phyloP scores from a whole-genome alignment of 495 filamentous ascomycete species.

The Penicillium waksmanii region DNA sequence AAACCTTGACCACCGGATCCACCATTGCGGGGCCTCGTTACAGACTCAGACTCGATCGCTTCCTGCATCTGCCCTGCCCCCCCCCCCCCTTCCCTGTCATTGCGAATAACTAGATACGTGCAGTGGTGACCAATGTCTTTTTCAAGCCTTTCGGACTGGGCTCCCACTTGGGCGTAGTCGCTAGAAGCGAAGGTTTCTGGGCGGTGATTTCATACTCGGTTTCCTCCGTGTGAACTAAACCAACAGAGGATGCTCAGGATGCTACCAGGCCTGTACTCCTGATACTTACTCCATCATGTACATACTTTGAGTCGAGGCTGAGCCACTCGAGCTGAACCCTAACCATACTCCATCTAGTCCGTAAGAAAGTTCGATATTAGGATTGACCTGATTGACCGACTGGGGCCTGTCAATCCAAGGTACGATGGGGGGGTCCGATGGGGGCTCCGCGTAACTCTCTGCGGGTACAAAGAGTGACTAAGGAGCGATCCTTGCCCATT shows the following conservation, averaged over 20 bases:
- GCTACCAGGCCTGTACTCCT: not conserved
- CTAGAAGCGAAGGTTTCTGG: not conserved
- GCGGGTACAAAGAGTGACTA: conserved; percentile 1
- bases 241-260: not conserved
- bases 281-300: not conserved
- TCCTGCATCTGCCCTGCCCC: conserved; percentile 3
- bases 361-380: conserved; percentile 15
- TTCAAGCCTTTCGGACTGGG: conserved; percentile 17
- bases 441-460: conserved; percentile 3
- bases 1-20: conserved; percentile 46
- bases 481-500: conserved; percentile 1
- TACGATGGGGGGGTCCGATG: conserved; percentile 10
- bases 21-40: conserved; percentile 29
- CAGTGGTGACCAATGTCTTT: conserved; percentile 5
- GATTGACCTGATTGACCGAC: conserved; percentile 23
- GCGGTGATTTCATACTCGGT: conserved; percentile 12
- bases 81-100: not conserved
- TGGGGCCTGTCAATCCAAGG: conserved; percentile 23
- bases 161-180: conserved; percentile 26
- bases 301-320: not conserved
- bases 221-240: conserved; percentile 4
- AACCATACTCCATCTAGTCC: not conserved
- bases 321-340: not conserved
- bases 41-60: conserved; percentile 33
- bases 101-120: not conserved